phyloP scores from a whole-genome alignment of 768 basidiomycete species.

The Phanerodontia chrysosporium region DNA sequence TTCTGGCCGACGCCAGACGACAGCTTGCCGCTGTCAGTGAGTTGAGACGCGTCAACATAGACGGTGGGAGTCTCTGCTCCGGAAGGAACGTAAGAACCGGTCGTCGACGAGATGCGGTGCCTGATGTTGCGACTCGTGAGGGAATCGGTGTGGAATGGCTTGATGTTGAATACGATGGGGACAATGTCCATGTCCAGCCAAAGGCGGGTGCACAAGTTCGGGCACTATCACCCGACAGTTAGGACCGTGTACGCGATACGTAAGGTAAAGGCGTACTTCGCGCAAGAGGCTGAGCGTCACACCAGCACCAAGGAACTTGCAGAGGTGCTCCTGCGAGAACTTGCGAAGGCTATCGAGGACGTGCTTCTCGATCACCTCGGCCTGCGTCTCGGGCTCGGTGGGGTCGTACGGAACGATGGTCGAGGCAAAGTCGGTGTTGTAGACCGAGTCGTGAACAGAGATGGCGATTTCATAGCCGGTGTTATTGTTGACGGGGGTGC shows the following conservation, averaged over 20 bases:
- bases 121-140: conserved; percentile 75
- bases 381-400: conserved; percentile 50
- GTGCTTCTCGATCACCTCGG: conserved; percentile 57
- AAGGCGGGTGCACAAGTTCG: conserved; percentile 80
- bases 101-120: conserved; percentile 77
- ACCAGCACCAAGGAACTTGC: conserved; percentile 85
- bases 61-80: conserved; percentile 75
- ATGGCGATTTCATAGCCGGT: conserved; percentile 67
- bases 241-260: conserved; percentile 1
- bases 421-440: conserved; percentile 75
- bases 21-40: conserved; percentile 37
- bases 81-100: conserved; percentile 73
- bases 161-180: conserved; percentile 83
- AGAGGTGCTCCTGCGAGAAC: conserved; percentile 72
- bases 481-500: conserved; percentile 53
- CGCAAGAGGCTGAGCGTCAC: conserved; percentile 67
- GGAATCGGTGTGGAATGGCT: conserved; percentile 76
- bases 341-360: conserved; percentile 63
- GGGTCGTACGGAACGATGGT: conserved; percentile 47
- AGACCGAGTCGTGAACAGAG: conserved; percentile 82
- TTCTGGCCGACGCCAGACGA: conserved; percentile 46
- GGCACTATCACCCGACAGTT: conserved; percentile 38
- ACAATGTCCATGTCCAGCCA: conserved; percentile 84
- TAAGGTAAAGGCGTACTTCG: conserved; percentile 41
- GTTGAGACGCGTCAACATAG: conserved; percentile 54